Evolutionary conservation across 768 basidiomycete genomes (phyloP), one percentile per base, ranked within the genome.

Genomic region (Dacryopinax primogenitus): DNA sequence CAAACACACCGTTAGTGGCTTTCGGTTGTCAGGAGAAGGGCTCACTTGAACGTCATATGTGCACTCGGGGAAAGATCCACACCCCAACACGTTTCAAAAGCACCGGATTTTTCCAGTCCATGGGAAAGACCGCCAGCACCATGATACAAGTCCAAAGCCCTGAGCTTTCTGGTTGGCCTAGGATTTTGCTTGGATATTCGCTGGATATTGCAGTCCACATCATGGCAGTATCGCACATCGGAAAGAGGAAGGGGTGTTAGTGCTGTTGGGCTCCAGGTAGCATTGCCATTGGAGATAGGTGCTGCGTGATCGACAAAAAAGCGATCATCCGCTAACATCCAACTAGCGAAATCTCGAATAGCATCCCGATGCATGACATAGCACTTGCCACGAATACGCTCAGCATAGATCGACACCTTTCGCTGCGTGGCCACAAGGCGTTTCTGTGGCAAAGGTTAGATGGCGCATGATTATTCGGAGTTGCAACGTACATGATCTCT

Each of bases 51-150:
- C 0, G 89, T 88, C 65, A 75, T 74, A 0, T 86, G 85, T 7
- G 90, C 87, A 71, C 86, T 87, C 0, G 88, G 87, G n/a, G 82
- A 77, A 23, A 88, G 84, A 68, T 92, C 90, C 45, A 90, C 74
- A 0, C 84, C 81, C 75, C 87, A 83, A 0, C 83, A 84, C 2
- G 87, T 70, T 66, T 82, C 78, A 62, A 87, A 68, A 63, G 81
- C 72, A 63, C 80, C 83, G 1, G 79, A 77, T 37, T 81, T 76
- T 16, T 80, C 79, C 74, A 89, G 73, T 0, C 82, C 86, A 21
- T 80, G 72, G 62, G 81, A 81, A 70, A 90, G 86, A 1, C 86
- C 83, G 3, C 87, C 87, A 0, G 72, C 71, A 1, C 81, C 81
- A 2, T 62, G 41, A 36, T 66, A 69, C 2, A 67, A 11, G 45